These are phyloP conservation scores for Phellopilus nigrolimitatus DNA, from an alignment of 1,284 basidiomycete genomes.

Conservation along the genomic window DNA sequence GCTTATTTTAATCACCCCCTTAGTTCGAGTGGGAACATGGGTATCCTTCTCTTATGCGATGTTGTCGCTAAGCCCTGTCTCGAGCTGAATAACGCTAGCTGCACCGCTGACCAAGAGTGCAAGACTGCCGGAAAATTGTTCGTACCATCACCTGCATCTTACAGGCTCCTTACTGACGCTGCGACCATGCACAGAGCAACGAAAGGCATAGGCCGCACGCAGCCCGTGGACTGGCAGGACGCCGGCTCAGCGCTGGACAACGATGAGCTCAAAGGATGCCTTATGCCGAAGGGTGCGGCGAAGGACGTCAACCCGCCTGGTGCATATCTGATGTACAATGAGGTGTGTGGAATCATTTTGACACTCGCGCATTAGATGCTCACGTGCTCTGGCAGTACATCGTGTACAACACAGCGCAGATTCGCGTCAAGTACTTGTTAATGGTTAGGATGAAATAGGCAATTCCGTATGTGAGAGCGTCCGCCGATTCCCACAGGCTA, in stretches of 20 bases:
- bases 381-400: slow-evolving; percentile 33
- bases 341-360: slow-evolving; percentile 40
- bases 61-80: slow-evolving; percentile 54
- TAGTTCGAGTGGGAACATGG: slow-evolving; percentile 49
- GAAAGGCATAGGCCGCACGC: slow-evolving; percentile 48
- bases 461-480: too few species aligned
- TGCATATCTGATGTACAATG: slow-evolving; percentile 46
- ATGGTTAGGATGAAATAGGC: slow-evolving; percentile 39
- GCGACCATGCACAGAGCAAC: slow-evolving; percentile 41
- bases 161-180: not conserved
- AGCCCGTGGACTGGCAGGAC: slow-evolving; percentile 56
- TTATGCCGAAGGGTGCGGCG: slow-evolving; percentile 53
- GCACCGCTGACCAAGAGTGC: slow-evolving; percentile 46
- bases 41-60: slow-evolving; percentile 55
- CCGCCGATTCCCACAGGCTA: too few species aligned
- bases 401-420: slow-evolving; percentile 39
- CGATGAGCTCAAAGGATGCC: slow-evolving; percentile 45
- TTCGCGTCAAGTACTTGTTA: slow-evolving; percentile 39
- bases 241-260: slow-evolving; percentile 49
- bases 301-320: slow-evolving; percentile 30
- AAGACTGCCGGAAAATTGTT: slow-evolving; percentile 35
- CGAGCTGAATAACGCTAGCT: slow-evolving; percentile 44
- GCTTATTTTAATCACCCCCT: not conserved
- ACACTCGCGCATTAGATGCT: slow-evolving; percentile 1
- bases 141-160: slow-evolving; percentile 16